Base-by-base conservation (phyloP, 2,329 filamentous ascomycete genomes). In the Didymella glomerata region DNA sequence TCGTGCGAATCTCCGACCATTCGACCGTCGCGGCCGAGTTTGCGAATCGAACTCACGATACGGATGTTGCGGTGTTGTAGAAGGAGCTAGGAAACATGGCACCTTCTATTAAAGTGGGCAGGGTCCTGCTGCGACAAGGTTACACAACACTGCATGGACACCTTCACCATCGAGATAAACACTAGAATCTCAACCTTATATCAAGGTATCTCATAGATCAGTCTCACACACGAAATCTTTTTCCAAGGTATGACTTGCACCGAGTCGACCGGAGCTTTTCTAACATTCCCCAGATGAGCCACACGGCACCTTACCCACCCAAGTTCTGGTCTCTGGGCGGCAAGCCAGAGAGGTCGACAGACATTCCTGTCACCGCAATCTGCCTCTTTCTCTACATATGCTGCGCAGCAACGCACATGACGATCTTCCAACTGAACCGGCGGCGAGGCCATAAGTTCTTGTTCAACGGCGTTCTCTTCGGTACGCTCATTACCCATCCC, bases 321-420 rank as follows among this genome's bases (percentile, higher is more conserved):
- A 54, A 11, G 30, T 59, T 54, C 38, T 76, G 73, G 67, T 46
- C 60, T 4, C 50, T 79, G 4, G 80, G 80, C 30, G 79, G 79
- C 3, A 57, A 40, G 20, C 68, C 77, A 2, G 69, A 69, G 3
- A 64, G 72, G 18, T 46, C 48, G 5, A 57, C 76, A 45, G 80
- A 82, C 57, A 68, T 81, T 1, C 78, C 79, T 3, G 70, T 80
- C 45, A 71, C 70, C 13, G 65, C 77, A 0, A 70, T 81, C 40
- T 77, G 80, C 56, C 68, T 81, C 5, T 47, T 65, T 10, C 68
- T 81, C 28, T 82, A 72, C 66, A 62, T 79, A 14, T 28, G 65
- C 48, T 70, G 68, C 24, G 79, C 77, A 8, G 69, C 68, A 20
- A 67, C 62, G 6, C 76, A 81, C 60, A 79, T 81, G 74, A 69